Evolutionary conservation across 805 yeast species (phyloP), one percentile per base, ranked within the genome.

Genomic region (Candida parachauliodes): DNA sequence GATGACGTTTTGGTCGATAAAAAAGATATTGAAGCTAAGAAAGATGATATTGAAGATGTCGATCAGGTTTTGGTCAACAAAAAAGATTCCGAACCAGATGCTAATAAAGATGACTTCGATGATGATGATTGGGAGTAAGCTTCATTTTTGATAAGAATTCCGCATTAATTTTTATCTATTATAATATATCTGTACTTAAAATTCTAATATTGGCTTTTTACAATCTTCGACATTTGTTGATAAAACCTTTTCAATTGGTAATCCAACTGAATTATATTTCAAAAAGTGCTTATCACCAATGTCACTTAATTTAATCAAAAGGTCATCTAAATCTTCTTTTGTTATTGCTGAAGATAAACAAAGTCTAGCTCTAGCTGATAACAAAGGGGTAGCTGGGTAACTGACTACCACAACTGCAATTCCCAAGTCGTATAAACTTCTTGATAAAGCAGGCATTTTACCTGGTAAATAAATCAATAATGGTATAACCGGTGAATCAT

Each of bases 371-470:
- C 98, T 79, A 4, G 95, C 84, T 25, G 88, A 78, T 29, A 87
- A 80, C 48, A 93, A 72, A 24, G 96, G 96, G 0, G 98, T 91
- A 1, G 98, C 98, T 8, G 99, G 99, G 58, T 93, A 93, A 25
- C 98, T 96, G 30, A 91, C 98, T 46, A 91, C 82, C 24, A 93
- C 99, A 34, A 91, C 89, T 3, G 98, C 98, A 43, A 93, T 81
- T 37, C 84, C 84, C 61, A 78, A 70, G 46, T 76, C 78, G 50
- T 83, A 76, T 73, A 91, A 75, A 74, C 79, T 76, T 58, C 96
- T 76, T 32, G 96, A 83, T 45, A 88, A 77, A 0, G 91, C 88
- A 18, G 96, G 94, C 95, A 93, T 88, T 58, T 89, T 91, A 20
- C 94, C 81, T 17, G 98, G 99, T 37, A 87, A 78, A 56, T 83